Evolutionary conservation across 306 rosid species (phyloP).

Genomic region (Cicer arietinum): DNA sequence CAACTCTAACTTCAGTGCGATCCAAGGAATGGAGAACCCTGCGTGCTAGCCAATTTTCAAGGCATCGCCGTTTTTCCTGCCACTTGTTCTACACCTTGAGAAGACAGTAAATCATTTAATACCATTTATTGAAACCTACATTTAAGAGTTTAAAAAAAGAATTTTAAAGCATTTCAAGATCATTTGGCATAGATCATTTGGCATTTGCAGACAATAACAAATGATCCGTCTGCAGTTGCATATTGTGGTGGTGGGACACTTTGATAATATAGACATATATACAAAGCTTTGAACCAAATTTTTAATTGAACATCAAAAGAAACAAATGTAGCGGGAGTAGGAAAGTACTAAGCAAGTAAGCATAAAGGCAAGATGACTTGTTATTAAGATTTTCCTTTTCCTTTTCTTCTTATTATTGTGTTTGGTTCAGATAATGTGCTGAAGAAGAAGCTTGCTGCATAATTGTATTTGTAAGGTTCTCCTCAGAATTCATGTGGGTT

Average conservation of each 20-base stretch:
- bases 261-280: constrained; percentile 14
- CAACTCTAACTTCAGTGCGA: constrained; percentile 35
- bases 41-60: constrained; percentile 60
- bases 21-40: not conserved
- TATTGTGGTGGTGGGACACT: constrained; percentile 2
- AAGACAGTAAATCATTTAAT: constrained; percentile 43
- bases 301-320: not conserved
- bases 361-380: constrained; percentile 18
- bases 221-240: not conserved
- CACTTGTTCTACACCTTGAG: constrained; percentile 79
- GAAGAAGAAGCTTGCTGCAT: constrained; percentile 11
- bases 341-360: constrained; percentile 20
- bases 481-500: constrained; percentile 20
- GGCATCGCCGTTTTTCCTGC: constrained; percentile 47
- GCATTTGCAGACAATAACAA: constrained; percentile 14
- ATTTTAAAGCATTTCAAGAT: constrained; percentile 35
- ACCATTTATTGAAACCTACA: constrained; percentile 19
- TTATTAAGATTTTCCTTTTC: constrained; percentile 9
- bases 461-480: constrained; percentile 1
- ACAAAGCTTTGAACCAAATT: constrained; percentile 15
- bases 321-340: not conserved
- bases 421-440: constrained; percentile 12
- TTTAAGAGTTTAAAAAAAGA: not conserved
- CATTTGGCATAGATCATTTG: not conserved
- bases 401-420: constrained; percentile 4